Base-by-base conservation (phyloP, 306 rosid species). In the Casuarina cunninghamiana region DNA sequence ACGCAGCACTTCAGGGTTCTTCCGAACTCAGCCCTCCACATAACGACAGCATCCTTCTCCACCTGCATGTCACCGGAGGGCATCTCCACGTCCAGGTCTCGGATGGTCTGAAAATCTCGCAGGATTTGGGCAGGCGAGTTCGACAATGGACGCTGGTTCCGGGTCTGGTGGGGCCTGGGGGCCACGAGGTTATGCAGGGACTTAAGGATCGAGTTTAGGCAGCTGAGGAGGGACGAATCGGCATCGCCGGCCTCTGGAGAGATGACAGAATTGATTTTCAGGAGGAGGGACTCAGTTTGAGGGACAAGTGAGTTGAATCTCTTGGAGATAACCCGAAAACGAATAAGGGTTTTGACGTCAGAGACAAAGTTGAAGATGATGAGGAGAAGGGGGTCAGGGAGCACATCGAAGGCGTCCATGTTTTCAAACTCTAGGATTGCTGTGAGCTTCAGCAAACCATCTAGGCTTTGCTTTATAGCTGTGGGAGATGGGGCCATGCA, bases 291-390 rank as follows among this genome's bases (percentile, higher is more conserved):
- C 6, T 88, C 86, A 9, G 80, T 63, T 53, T 83, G 80, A 16
- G 89, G 89, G 57, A 83, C 88, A 69, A 88, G 85, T 6, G 85
- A 81, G 83, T 85, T 76, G 83, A 88, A 86, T 19, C 85, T 86
- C 61, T 78, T 84, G 6, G 83, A 86, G 2, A 86, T 80, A 55
- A 83, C 76, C 53, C 81, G 81, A 80, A 88, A 86, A 11, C 80
- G 91, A 65, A 79, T 75, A 49, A 86, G 74, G 19, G 89, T 72
- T 42, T 83, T 83, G 86, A 84, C 67, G 51, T 86, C 89, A 68
- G 83, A 83, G 71, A 88, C 75, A 2, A 58, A 72, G 79, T 86
- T 84, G 82, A 88, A 86, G 83, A 88, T 84, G 53, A 39, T 69
- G 75, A 88, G 84, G 69, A 88, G 55, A 42, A 88, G 66, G 2